phyloP scores from a whole-genome alignment of 2,329 filamentous ascomycete genomes.

The Macrophomina phaseolina region DNA sequence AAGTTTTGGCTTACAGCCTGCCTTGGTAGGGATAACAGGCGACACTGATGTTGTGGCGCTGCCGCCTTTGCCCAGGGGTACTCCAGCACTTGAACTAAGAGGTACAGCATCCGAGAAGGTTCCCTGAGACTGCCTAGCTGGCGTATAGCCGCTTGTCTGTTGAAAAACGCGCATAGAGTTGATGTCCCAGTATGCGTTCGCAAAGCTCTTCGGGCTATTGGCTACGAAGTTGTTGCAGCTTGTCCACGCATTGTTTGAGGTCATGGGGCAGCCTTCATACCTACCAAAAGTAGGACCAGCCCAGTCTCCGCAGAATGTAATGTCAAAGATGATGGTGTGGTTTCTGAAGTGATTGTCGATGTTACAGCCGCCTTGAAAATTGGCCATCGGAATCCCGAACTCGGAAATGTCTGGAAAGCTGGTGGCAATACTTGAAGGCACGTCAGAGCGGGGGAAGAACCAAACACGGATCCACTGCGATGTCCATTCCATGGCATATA shows the following conservation, averaged over 20 bases:
- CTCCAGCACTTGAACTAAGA: not conserved
- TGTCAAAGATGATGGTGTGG: conserved; percentile 48
- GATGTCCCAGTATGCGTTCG: conserved; percentile 48
- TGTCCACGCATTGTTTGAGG: conserved; percentile 31
- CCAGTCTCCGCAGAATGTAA: conserved; percentile 62
- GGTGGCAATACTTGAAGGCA: conserved; percentile 51
- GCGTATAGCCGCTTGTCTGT: not conserved
- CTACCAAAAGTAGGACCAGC: conserved; percentile 69
- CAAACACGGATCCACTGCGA: conserved; percentile 34
- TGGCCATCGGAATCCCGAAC: conserved; percentile 69
- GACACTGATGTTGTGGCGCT: not conserved
- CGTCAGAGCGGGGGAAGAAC: conserved; percentile 34
- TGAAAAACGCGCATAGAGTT: conserved; percentile 50
- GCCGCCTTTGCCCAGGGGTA: conserved; percentile 8
- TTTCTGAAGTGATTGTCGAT: conserved; percentile 45
- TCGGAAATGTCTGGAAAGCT: conserved; percentile 61
- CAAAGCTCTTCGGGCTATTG: conserved; percentile 32
- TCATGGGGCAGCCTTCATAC: conserved; percentile 58
- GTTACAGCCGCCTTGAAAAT: conserved; percentile 59
- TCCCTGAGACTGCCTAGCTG: not conserved
- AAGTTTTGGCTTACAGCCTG: not conserved
- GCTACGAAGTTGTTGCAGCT: conserved; percentile 35
- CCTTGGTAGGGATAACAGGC: not conserved
- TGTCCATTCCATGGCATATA: conserved; percentile 44
- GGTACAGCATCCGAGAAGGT: not conserved